A percentile compares a stretch with the other conserved stretches of the same genome.
These are phyloP conservation scores for Ogataea neopini DNA, from an alignment of 805 yeast species.

Conservation along the genomic window DNA sequence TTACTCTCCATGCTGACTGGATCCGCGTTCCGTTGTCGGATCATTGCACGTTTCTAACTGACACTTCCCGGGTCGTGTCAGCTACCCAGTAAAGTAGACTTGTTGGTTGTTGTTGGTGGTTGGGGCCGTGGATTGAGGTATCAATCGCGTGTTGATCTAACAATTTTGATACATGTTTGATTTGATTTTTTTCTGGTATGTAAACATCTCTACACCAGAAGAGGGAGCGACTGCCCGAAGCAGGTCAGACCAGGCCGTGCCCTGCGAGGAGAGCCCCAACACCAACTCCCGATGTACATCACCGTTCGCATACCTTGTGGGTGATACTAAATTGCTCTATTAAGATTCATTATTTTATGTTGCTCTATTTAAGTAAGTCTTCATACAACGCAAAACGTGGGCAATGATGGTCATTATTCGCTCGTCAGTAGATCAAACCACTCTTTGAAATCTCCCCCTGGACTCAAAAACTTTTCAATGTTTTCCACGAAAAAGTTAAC, in stretches of 20 bases:
- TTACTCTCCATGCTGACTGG: neutral
- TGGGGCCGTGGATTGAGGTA: too few relatives aligned
- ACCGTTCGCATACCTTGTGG: too few relatives aligned
- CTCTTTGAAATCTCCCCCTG: conserved; percentile 27
- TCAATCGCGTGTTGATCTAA: too few relatives aligned
- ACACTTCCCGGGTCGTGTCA: neutral
- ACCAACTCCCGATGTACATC: too few relatives aligned
- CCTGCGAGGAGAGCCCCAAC: too few relatives aligned
- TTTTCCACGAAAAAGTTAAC: conserved; percentile 34
- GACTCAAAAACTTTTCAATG: conserved; percentile 36
- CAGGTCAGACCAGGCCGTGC: too few relatives aligned
- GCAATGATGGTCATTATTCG: conserved; percentile 17
- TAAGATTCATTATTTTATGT: too few relatives aligned
- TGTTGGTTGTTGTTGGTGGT: too few relatives aligned
- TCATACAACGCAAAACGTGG: too few relatives aligned
- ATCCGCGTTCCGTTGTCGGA: neutral
- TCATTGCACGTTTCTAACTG: neutral
- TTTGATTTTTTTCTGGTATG: neutral
- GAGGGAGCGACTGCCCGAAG: too few relatives aligned
- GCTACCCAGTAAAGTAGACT: neutral
- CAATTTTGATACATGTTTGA: neutral
- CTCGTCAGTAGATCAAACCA: conserved; percentile 33
- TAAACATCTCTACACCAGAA: conserved; percentile 1
- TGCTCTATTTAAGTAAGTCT: too few relatives aligned
- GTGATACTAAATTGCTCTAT: too few relatives aligned